Base-by-base conservation (phyloP, 139 green algal genomes). In the Auxenochlorella pyrenoidosa region DNA sequence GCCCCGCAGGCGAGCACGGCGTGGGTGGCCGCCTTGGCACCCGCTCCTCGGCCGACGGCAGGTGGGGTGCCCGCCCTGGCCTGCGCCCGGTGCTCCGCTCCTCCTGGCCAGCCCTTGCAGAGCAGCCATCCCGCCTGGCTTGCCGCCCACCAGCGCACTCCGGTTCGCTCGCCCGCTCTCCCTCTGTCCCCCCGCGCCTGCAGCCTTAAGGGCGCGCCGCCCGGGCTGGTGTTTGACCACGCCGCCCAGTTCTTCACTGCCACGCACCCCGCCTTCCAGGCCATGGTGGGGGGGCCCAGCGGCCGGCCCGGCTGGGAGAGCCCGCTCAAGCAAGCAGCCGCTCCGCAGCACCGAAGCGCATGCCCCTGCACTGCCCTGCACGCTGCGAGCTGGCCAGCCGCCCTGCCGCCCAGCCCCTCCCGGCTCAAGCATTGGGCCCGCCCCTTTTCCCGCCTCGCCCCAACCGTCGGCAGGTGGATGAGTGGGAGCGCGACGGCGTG, bases 191-290 rank as follows among this genome's bases (percentile, higher is more conserved):
- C 12, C 71, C 38, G 41, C 28, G 30, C 41, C 44, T 21, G 36
- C 43, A 85, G 79, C 79, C 40, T 85, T 19, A 76, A 63, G 80
- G 84, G 76, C 12, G 51, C 75, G 21, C 71, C 71, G 0, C 51
- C 70, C 0, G 54, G 87, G 8, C 75, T 96, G 6, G 40, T 83
- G 18, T 96, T 96, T 88, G 94, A 96, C 89, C 94, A 96, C 82
- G 92, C 93, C 0, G 91, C 92, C 24, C 94, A 96, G 87, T 96
- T 87, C 88, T 95, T 96, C 87, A 96, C 94, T 3, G 88, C 81
- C 68, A 85, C 30, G 36, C 34, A 92, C 58, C 32, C 60, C 18
- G 38, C 38, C 34, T 90, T 90, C 75, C 6, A 30, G 26, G 32
- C 21, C 22, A 77, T 93, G 34, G 93, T 95, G 58, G 71, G 94